phyloP scores from a whole-genome alignment of 2,329 filamentous ascomycete genomes.

The Coniella lustricola region DNA sequence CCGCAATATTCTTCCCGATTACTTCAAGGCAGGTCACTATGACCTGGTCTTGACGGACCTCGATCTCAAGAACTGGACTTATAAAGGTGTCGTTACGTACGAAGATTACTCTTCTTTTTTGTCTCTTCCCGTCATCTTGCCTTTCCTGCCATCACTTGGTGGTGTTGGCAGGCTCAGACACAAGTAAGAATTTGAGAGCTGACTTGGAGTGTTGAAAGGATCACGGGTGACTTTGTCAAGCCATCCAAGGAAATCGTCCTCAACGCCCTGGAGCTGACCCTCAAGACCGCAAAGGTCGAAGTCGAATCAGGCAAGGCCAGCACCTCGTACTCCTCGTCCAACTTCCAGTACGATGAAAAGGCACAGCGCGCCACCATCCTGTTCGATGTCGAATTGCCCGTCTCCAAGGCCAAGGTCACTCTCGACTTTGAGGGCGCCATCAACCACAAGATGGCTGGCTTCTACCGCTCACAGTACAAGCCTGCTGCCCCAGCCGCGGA shows the following conservation, averaged over 20 bases:
- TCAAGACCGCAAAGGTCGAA: slow-evolving; percentile 57
- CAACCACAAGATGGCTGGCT: slow-evolving; percentile 95
- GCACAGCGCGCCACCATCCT: slow-evolving; percentile 75
- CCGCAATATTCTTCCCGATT: slow-evolving; percentile 54
- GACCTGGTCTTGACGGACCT: slow-evolving; percentile 73
- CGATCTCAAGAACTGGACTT: slow-evolving; percentile 67
- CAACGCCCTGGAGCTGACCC: slow-evolving; percentile 78
- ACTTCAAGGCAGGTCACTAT: slow-evolving; percentile 80
- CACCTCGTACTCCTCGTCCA: slow-evolving; percentile 51
- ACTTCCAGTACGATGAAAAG: slow-evolving; percentile 73
- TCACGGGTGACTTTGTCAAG: slow-evolving; percentile 66
- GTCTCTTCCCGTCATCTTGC: background rate
- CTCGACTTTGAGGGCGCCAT: slow-evolving; percentile 65
- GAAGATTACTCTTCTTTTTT: slow-evolving; percentile 18
- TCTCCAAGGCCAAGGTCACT: slow-evolving; percentile 56
- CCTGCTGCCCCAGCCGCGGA: slow-evolving; percentile 62
- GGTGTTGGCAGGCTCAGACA: too few relatives aligned
- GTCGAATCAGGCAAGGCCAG: slow-evolving; percentile 51
- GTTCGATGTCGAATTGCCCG: slow-evolving; percentile 63
- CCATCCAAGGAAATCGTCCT: slow-evolving; percentile 70
- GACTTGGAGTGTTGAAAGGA: slow-evolving; percentile 37
- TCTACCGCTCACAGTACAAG: slow-evolving; percentile 84
- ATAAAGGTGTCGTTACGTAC: slow-evolving; percentile 69
- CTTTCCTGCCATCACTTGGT: background rate
- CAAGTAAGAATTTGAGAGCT: background rate